These are phyloP conservation scores for Hypoxylon lienhwacheense DNA, from an alignment of 495 filamentous ascomycete species.

Conservation along the genomic window DNA sequence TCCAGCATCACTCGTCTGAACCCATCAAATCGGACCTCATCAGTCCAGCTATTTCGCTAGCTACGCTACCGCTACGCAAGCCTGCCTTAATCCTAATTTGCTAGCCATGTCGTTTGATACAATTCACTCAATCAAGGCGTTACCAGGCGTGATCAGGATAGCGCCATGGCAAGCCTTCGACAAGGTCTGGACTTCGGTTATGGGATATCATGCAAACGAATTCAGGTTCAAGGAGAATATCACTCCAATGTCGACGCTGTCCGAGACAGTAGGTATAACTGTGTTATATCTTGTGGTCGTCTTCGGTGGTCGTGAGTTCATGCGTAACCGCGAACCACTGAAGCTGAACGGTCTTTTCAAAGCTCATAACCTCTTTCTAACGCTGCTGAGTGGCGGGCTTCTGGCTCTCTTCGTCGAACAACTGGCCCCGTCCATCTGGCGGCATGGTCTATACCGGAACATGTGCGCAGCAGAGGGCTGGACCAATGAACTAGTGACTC, in stretches of 20 bases:
- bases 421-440: slow-evolving; percentile 64
- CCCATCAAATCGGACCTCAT: background rate
- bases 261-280: slow-evolving; percentile 62
- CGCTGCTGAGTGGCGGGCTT: slow-evolving; percentile 64
- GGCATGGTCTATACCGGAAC: slow-evolving; percentile 67
- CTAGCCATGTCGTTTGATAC: slow-evolving; percentile 28
- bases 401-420: slow-evolving; percentile 73
- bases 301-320: slow-evolving; percentile 71
- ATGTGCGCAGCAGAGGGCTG: slow-evolving; percentile 73
- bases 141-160: slow-evolving; percentile 60
- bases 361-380: slow-evolving; percentile 78
- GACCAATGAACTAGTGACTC: slow-evolving; percentile 69
- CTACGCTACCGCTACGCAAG: background rate
- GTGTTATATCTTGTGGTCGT: slow-evolving; percentile 70
- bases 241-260: slow-evolving; percentile 71
- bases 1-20: background rate
- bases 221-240: slow-evolving; percentile 64
- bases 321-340: slow-evolving; percentile 68
- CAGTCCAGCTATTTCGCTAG: background rate
- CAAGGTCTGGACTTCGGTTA: slow-evolving; percentile 68
- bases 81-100: slow-evolving; percentile 4
- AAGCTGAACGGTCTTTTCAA: slow-evolving; percentile 69
- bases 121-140: slow-evolving; percentile 6
- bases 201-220: slow-evolving; percentile 70
- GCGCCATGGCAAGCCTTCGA: slow-evolving; percentile 92